These are phyloP conservation scores for Viola pubescens DNA, from an alignment of 441 rosid species.

Conservation along the genomic window DNA sequence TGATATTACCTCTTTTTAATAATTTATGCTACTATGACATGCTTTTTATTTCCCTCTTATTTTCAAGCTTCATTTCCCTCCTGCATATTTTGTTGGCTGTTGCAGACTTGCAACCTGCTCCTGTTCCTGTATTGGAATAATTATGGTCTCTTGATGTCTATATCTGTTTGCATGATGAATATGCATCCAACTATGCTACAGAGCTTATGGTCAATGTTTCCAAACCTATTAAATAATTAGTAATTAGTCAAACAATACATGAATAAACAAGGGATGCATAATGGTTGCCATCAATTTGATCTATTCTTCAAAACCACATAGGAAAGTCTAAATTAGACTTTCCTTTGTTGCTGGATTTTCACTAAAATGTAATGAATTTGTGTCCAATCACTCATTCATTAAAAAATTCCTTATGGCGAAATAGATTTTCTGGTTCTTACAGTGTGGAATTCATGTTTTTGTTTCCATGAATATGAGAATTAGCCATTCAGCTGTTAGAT, in stretches of 20 bases:
- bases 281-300: background rate
- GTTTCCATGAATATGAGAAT: background rate
- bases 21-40: background rate
- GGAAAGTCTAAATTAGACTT: background rate
- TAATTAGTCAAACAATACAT: background rate
- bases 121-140: background rate
- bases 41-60: background rate
- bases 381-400: background rate
- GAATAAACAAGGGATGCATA: background rate
- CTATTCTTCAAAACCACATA: background rate
- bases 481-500: background rate
- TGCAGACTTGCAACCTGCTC: background rate
- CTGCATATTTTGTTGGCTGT: background rate
- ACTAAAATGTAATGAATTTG: background rate
- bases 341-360: background rate
- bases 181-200: background rate
- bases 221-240: background rate
- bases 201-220: background rate
- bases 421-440: background rate
- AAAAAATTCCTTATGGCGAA: background rate
- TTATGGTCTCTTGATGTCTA: background rate
- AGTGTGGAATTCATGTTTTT: background rate
- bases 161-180: background rate
- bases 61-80: no score
- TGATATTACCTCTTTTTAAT: slow-evolving; percentile 9